Percentiles rank a stretch among this genome's conserved stretches.
Conservation (phyloP, 768 basidiomycete species). For the Hemileccinum rubropunctum region DNA sequence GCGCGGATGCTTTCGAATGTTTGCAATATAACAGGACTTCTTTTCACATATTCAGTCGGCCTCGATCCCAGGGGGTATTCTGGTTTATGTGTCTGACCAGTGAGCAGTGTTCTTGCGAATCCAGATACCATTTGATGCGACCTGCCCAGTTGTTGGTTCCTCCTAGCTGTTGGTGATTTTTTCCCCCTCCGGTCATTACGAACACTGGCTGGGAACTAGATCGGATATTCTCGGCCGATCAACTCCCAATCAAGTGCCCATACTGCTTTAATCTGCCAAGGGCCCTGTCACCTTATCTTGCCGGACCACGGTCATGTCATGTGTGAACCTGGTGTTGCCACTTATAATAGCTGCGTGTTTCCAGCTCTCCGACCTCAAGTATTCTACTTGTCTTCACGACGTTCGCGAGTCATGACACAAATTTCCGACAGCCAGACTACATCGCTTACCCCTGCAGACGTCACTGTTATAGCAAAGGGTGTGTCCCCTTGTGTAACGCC, state of each 20-base stretch:
- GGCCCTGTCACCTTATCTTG: too few relatives aligned
- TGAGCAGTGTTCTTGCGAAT: too few relatives aligned
- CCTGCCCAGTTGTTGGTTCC: neutral
- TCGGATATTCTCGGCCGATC: conserved; percentile 12
- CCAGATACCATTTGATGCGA: neutral
- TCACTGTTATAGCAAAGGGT: neutral
- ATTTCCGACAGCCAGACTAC: conserved; percentile 1
- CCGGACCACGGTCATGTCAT: too few relatives aligned
- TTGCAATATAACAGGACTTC: neutral
- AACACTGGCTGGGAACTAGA: neutral
- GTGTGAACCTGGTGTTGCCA: too few relatives aligned
- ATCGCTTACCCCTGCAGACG: neutral
- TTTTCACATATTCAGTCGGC: neutral
- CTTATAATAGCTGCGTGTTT: too few relatives aligned
- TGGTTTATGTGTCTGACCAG: neutral
- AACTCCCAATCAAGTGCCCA: too few relatives aligned
- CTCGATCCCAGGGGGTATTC: neutral
- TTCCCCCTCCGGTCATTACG: neutral
- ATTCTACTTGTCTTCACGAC: neutral
- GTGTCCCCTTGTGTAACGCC: neutral
- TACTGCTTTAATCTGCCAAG: too few relatives aligned
- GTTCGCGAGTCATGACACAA: conserved; percentile 8
- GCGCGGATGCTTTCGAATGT: too few relatives aligned
- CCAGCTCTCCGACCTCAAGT: too few relatives aligned
- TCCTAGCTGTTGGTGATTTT: too few relatives aligned